Conservation (phyloP, 345 rosid genomes). For the Pistacia atlantica region DNA sequence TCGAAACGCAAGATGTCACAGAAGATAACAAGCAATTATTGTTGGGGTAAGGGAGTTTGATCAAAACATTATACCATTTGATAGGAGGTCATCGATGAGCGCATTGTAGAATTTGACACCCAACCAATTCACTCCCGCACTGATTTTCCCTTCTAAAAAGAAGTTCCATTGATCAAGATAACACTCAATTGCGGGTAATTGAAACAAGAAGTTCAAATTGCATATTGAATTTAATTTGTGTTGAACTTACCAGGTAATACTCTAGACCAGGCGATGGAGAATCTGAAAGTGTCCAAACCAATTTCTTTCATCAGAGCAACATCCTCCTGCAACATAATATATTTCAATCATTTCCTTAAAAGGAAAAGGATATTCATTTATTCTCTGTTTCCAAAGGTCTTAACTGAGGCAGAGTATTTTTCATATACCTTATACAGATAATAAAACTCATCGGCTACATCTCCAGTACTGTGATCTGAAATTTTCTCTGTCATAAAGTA, state of each 20-base stretch:
- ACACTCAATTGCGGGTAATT: not conserved
- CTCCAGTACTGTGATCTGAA: constrained; percentile 36
- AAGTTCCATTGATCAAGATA: not conserved
- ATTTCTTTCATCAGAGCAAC: constrained; percentile 36
- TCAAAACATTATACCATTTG: constrained; percentile 6
- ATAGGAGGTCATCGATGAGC: constrained; percentile 25
- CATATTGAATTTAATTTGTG: not conserved
- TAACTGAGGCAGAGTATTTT: too few species aligned
- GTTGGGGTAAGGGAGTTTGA: too few species aligned
- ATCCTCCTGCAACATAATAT: constrained; percentile 34
- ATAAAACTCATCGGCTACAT: constrained; percentile 42
- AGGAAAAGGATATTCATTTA: too few species aligned
- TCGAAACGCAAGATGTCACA: not conserved
- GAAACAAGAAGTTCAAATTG: too few species aligned
- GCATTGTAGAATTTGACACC: constrained; percentile 32
- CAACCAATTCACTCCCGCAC: constrained; percentile 28
- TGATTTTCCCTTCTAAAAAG: constrained; percentile 30
- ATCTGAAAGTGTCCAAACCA: constrained; percentile 39
- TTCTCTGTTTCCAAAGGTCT: not conserved
- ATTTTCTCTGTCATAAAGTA: constrained; percentile 31
- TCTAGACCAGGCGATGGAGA: constrained; percentile 58
- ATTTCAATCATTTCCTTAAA: too few species aligned
- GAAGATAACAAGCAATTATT: not conserved
- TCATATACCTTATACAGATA: constrained; percentile 41
- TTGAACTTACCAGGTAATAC: constrained; percentile 39